phyloP scores from a whole-genome alignment of 352 stramenopile species.

The Pythium diclinum region DNA sequence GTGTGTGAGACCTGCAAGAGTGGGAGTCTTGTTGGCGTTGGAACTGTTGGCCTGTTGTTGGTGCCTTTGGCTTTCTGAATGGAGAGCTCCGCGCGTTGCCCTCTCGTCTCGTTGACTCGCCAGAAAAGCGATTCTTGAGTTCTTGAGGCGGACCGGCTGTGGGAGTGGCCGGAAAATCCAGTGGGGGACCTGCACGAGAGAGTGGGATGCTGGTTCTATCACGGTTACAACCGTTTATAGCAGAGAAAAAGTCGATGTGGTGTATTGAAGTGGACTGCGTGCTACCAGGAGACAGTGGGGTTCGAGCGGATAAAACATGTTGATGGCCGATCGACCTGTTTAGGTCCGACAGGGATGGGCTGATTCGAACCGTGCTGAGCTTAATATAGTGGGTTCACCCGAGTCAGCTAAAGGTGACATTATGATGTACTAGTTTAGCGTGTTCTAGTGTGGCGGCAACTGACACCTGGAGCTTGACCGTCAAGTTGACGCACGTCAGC shows the following conservation, averaged over 20 bases:
- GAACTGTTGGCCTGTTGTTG: not conserved
- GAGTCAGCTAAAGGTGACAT: not conserved
- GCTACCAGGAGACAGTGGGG: not conserved
- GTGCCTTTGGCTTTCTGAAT: not conserved
- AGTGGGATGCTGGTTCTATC: not conserved
- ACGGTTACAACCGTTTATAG: not conserved
- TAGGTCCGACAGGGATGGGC: not conserved
- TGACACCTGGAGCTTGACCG: conserved; percentile 2
- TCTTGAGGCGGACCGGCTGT: not conserved
- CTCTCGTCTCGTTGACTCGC: not conserved
- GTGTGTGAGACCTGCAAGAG: not conserved
- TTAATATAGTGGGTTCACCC: not conserved
- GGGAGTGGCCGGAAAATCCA: not conserved
- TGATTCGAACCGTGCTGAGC: not conserved
- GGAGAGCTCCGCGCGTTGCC: not conserved
- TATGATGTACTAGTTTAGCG: not conserved
- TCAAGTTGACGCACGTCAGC: conserved; percentile 13
- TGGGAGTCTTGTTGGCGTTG: not conserved
- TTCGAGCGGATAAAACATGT: not conserved
- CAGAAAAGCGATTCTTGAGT: not conserved
- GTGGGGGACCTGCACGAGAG: not conserved
- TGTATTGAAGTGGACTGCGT: not conserved
- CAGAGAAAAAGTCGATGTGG: not conserved
- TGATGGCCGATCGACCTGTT: not conserved
- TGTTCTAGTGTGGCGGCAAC: not conserved